Evolutionary conservation across 2,329 filamentous ascomycete genomes (phyloP).

Genomic region (Neonectria faginata): DNA sequence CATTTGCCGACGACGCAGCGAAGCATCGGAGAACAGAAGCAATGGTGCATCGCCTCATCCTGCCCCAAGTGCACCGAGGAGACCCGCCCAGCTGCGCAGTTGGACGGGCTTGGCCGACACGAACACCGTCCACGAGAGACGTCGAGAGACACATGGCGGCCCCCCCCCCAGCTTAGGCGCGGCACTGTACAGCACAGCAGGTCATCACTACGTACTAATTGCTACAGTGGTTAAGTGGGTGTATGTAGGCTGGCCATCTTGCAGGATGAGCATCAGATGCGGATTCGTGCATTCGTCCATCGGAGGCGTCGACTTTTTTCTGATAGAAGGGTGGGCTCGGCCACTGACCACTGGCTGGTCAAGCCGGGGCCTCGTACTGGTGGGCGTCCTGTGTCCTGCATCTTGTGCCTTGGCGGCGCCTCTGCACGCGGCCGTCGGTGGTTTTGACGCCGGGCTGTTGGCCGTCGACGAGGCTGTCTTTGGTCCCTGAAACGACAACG

Average conservation of each 20-base stretch:
- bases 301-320: slow-evolving; percentile 30
- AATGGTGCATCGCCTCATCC: slow-evolving; percentile 15
- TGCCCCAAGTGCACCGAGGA: slow-evolving; percentile 17
- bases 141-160: slow-evolving; percentile 21
- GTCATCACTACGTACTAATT: background rate
- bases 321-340: slow-evolving; percentile 1
- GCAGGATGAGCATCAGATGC: slow-evolving; percentile 13
- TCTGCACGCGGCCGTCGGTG: slow-evolving; percentile 15
- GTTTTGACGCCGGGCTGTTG: slow-evolving; percentile 7
- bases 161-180: slow-evolving; percentile 3
- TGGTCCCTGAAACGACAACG: background rate
- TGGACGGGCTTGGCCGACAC: slow-evolving; percentile 31
- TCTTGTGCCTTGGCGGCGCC: slow-evolving; percentile 8
- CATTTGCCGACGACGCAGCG: slow-evolving; percentile 7
- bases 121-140: slow-evolving; percentile 24
- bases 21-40: slow-evolving; percentile 18
- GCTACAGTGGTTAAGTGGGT: too few relatives aligned
- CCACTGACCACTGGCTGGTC: slow-evolving; percentile 4
- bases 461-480: slow-evolving; percentile 8
- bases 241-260: slow-evolving; percentile 22
- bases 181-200: background rate
- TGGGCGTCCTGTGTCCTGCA: slow-evolving; percentile 11
- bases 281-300: slow-evolving; percentile 15
- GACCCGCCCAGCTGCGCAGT: slow-evolving; percentile 22
- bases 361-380: slow-evolving; percentile 16